Percentiles rank a stretch among this genome's conserved stretches.
phyloP scores from a whole-genome alignment of 192 early-diverging fungal genomes.

The Pilobolus umbonatus region DNA sequence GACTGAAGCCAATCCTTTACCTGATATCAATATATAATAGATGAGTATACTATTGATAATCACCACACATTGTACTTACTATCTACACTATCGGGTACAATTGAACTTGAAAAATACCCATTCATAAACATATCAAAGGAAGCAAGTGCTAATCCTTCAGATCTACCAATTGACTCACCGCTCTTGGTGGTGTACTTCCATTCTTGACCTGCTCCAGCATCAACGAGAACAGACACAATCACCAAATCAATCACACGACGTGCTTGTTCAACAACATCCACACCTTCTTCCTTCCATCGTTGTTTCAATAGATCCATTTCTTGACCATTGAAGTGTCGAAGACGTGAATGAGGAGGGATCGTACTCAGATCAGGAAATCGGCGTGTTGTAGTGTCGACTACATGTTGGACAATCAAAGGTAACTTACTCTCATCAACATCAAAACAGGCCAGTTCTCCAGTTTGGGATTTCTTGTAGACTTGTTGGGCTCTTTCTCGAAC shows the following conservation, averaged over 20 bases:
- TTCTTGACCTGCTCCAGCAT: slow-evolving; percentile 83
- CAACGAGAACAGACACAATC: slow-evolving; percentile 85
- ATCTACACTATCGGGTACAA: slow-evolving; percentile 65
- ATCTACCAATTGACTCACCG: slow-evolving; percentile 48
- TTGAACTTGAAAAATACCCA: slow-evolving; percentile 69
- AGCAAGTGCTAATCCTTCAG: slow-evolving; percentile 85
- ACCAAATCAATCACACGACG: slow-evolving; percentile 79
- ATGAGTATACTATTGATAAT: slow-evolving; percentile 6
- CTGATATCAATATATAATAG: slow-evolving; percentile 16
- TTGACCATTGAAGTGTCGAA: slow-evolving; percentile 70
- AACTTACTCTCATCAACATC: slow-evolving; percentile 61
- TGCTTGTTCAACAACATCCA: slow-evolving; percentile 44
- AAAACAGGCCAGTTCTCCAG: slow-evolving; percentile 57
- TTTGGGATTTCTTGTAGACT: slow-evolving; percentile 56
- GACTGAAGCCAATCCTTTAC: slow-evolving; percentile 43
- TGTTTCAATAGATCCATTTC: slow-evolving; percentile 45
- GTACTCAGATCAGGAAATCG: slow-evolving; percentile 59
- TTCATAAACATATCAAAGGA: slow-evolving; percentile 77
- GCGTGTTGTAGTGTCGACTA: slow-evolving; percentile 60
- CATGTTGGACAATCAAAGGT: slow-evolving; percentile 58
- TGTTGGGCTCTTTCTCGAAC: slow-evolving; percentile 66
- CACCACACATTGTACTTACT: slow-evolving; percentile 34
- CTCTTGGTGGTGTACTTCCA: slow-evolving; percentile 69
- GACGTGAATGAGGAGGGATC: slow-evolving; percentile 85
- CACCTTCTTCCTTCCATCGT: slow-evolving; percentile 36